phyloP scores from a whole-genome alignment of 306 rosid species.

The Quercus dentata region DNA sequence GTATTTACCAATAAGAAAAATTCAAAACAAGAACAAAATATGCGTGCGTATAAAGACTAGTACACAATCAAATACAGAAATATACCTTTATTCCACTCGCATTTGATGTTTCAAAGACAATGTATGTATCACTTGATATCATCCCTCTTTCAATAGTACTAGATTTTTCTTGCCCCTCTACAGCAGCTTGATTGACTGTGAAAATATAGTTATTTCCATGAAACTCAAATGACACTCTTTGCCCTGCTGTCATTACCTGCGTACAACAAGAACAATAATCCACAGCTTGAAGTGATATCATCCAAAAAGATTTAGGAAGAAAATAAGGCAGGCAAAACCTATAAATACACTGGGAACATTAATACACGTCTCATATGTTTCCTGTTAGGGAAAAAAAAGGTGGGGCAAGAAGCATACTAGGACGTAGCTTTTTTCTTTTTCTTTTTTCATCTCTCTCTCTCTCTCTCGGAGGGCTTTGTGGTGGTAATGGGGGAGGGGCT shows the following conservation, averaged over 20 bases:
- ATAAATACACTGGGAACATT: neutral
- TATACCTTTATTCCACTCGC: constrained; percentile 91
- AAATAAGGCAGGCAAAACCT: neutral
- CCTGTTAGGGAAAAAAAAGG: neutral
- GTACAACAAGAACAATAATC: constrained; percentile 15
- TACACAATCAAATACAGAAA: constrained; percentile 19
- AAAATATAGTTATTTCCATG: constrained; percentile 80
- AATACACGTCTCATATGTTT: neutral
- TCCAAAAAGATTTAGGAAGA: neutral
- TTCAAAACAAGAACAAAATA: neutral
- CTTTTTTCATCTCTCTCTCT: too few species aligned
- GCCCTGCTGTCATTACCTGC: constrained; percentile 92
- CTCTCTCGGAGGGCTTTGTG: too few species aligned
- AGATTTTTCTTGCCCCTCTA: constrained; percentile 69
- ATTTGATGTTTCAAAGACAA: constrained; percentile 76
- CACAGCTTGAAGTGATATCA: neutral
- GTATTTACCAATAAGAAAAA: neutral
- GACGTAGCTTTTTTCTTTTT: too few species aligned
- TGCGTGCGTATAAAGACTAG: neutral
- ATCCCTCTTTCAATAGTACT: constrained; percentile 74
- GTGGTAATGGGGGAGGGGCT: too few species aligned
- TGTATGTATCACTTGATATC: constrained; percentile 74
- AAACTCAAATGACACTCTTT: constrained; percentile 78
- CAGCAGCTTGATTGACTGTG: constrained; percentile 63
- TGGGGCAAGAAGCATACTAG: neutral